Conservation (phyloP, 176 grass and related monocot species). For the Aegilops sharonensis region DNA sequence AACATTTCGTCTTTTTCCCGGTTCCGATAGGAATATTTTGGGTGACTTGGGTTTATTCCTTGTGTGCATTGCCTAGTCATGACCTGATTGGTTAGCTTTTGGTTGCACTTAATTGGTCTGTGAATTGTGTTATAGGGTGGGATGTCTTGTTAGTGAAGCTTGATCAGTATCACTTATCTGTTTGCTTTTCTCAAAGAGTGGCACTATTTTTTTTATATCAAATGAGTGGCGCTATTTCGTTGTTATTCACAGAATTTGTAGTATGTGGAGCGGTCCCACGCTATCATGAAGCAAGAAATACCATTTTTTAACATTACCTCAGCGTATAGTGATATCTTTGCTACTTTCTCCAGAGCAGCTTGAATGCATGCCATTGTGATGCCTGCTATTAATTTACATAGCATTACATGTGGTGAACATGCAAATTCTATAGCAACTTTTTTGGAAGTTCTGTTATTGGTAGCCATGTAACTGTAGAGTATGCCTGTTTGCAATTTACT, state of each 20-base stretch:
- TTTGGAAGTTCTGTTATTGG: slow-evolving; percentile 19
- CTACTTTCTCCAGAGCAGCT: slow-evolving; percentile 15
- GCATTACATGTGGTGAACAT: not conserved
- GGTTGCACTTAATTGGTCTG: not conserved
- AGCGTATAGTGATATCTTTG: not conserved
- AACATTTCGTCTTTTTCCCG: not conserved
- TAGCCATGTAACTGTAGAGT: not conserved
- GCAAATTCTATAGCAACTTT: not conserved
- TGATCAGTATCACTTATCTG: not conserved
- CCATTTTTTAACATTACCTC: not conserved
- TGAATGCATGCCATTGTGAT: not conserved
- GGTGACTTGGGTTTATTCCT: not conserved
- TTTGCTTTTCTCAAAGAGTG: not conserved
- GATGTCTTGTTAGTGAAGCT: slow-evolving; percentile 16
- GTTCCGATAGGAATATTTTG: not conserved
- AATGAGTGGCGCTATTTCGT: not conserved
- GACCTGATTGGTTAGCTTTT: not conserved
- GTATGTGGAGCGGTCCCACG: not conserved
- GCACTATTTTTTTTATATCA: not conserved
- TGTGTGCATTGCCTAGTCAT: not conserved
- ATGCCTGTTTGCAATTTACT: slow-evolving; percentile 11
- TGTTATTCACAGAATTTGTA: slow-evolving; percentile 6
- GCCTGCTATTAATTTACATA: slow-evolving; percentile 2
- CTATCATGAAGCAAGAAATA: not conserved
- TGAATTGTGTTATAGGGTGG: not conserved